Evolutionary conservation across 352 stramenopile species (phyloP).

Genomic region (Phytophthora ramorum): DNA sequence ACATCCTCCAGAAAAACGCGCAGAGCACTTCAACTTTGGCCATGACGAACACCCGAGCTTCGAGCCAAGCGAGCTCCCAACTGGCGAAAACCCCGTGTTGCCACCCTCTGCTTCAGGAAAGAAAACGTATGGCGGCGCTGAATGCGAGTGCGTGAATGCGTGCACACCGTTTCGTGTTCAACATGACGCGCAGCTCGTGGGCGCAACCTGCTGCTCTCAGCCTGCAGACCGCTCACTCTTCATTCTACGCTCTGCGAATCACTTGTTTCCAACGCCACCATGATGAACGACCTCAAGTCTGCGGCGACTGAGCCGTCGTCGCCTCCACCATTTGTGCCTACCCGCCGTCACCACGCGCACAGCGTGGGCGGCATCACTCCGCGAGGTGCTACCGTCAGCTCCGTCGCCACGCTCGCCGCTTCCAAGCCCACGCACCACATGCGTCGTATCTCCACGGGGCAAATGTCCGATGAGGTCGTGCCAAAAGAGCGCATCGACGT

Average conservation of each 20-base stretch:
- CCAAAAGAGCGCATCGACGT: constrained; percentile 72
- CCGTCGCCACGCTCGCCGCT: neutral
- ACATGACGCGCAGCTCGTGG: constrained; percentile 1
- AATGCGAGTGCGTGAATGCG: neutral
- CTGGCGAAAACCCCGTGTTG: neutral
- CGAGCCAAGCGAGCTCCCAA: neutral
- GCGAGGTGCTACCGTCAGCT: neutral
- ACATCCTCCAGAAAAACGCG: neutral
- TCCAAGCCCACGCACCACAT: constrained; percentile 11
- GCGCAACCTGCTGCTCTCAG: neutral
- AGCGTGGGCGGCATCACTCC: constrained; percentile 32
- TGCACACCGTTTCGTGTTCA: constrained; percentile 1
- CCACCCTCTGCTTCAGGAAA: neutral
- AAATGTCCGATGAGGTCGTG: constrained; percentile 59
- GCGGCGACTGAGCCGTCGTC: neutral
- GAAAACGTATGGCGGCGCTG: neutral
- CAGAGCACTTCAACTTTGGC: neutral
- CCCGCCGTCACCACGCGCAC: constrained; percentile 31
- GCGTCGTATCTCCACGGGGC: constrained; percentile 47
- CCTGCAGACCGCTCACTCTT: constrained; percentile 4
- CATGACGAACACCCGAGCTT: neutral
- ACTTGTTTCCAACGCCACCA: neutral
- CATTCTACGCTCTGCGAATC: neutral
- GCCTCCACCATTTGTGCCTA: constrained; percentile 2
- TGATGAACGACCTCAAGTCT: constrained; percentile 29